These are phyloP conservation scores for Trichoderma endophyticum DNA, from an alignment of 2,329 filamentous ascomycete species.

Conservation along the genomic window DNA sequence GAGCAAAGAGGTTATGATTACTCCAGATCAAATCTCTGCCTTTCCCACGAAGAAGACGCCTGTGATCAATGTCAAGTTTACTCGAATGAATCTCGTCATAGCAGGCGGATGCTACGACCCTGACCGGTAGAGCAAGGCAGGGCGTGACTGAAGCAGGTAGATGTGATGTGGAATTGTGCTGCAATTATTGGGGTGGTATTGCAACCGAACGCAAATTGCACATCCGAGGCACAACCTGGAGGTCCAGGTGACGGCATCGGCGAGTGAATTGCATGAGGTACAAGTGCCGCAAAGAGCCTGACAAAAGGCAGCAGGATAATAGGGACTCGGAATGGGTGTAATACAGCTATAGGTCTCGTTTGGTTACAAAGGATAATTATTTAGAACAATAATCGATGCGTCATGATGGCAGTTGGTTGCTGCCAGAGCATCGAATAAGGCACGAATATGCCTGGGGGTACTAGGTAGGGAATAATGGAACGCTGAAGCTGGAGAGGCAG, in stretches of 20 bases:
- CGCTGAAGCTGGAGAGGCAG: neutral
- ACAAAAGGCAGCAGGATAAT: neutral
- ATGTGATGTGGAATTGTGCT: neutral
- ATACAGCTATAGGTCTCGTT: neutral
- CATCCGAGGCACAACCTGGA: neutral
- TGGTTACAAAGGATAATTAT: neutral
- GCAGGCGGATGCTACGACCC: constrained; percentile 71
- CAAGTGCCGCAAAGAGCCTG: neutral
- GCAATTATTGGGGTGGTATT: neutral
- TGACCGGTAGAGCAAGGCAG: constrained; percentile 38
- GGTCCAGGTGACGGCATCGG: neutral
- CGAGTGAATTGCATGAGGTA: neutral
- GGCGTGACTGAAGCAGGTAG: neutral
- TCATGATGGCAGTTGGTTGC: neutral
- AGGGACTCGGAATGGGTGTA: neutral
- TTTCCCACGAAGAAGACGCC: constrained; percentile 97
- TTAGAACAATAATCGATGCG: neutral
- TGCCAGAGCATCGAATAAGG: neutral
- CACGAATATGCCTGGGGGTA: neutral
- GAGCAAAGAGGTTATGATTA: constrained; percentile 84
- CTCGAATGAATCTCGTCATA: constrained; percentile 89
- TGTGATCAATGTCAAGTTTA: constrained; percentile 89
- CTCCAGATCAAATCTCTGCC: constrained; percentile 88
- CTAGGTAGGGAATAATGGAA: neutral
- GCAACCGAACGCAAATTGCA: neutral